phyloP scores from a whole-genome alignment of 1,284 basidiomycete species.

The Vanrija humicola region DNA sequence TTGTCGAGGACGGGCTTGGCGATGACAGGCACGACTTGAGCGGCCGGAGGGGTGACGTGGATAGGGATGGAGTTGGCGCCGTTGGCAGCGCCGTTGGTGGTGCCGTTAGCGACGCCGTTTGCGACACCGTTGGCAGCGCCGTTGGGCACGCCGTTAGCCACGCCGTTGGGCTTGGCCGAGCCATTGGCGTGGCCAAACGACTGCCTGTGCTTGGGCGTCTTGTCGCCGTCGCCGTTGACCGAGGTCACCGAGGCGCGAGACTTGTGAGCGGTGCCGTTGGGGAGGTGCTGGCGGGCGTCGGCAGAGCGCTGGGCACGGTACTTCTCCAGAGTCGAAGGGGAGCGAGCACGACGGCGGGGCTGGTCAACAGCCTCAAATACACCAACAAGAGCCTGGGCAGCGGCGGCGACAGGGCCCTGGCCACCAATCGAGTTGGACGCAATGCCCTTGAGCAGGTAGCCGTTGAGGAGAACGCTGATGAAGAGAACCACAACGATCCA shows the following conservation, averaged over 20 bases:
- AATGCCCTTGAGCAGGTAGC: conserved; percentile 80
- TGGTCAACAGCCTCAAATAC: conserved; percentile 39
- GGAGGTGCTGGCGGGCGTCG: conserved; percentile 9
- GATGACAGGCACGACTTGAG: conserved; percentile 31
- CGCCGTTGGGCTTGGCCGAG: conserved; percentile 6
- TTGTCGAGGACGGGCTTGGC: conserved; percentile 14
- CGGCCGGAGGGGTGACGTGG: conserved; percentile 26
- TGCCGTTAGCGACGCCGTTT: conserved; percentile 17
- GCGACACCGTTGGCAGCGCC: conserved; percentile 4
- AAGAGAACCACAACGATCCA: conserved; percentile 89
- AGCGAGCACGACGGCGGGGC: conserved; percentile 11
- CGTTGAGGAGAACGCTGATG: conserved; percentile 86
- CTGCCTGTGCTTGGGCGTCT: conserved; percentile 13
- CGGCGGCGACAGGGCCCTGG: conserved; percentile 50
- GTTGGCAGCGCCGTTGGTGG: conserved; percentile 9
- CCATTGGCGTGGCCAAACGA: conserved; percentile 2
- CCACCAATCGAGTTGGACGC: conserved; percentile 51
- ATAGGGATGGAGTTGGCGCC: conserved; percentile 7
- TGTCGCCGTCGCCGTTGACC: conserved; percentile 14
- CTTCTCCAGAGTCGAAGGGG: conserved; percentile 11
- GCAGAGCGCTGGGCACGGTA: conserved; percentile 9
- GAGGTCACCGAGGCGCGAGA: not conserved
- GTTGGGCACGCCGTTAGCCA: conserved; percentile 10
- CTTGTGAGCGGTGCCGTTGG: conserved; percentile 4
- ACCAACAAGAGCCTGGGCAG: conserved; percentile 50